Base-by-base conservation (phyloP, 768 basidiomycete genomes). In the Artomyces pyxidatus region DNA sequence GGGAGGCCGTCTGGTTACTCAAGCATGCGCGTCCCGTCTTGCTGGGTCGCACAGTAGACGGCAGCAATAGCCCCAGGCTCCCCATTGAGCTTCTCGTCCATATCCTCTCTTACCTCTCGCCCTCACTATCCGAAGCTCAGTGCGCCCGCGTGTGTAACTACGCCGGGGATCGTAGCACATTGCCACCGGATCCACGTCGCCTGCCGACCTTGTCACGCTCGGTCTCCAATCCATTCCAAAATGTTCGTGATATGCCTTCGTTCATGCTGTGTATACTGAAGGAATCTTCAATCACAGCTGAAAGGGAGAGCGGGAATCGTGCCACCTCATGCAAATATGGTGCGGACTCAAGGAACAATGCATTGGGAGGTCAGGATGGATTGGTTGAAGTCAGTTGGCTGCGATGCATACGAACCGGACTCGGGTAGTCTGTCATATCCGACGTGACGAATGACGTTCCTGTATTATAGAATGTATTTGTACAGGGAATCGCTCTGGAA, bases 61-160 rank as follows among this genome's bases (percentile, higher is more conserved):
- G 32, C 4, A 22, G 9, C 12, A 11, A 30, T 25, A 28, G 10
- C 57, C 53, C 59, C 23, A 29, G 52, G n/a, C 63, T 85, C 11
- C 84, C 84, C 3, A 62, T 61, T 8, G 83, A 85, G 60, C 64
- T 85, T 6, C 74, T 76, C 48, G 71, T 77, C 10, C 59, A 79
- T 59, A 74, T 81, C 30, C 69, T 85, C 28, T 74, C 78, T 11
- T 74, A 76, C 56, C 62, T 82, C 19, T 76, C 80, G 4, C 81
- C 81, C 14, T 67, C 62, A 0, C 71, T 85, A 43, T 82, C 82
- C 16, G 59, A 71, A 17, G 62, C 65, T 2, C 83, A 85, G 56
- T 73, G 74, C 19, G 66, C 74, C 53, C 73, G 73, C 7, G 71
- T 85, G 27, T 73, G 70, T 53, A 61, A 58, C 26, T 83, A 74